These are phyloP conservation scores for Triadica sebifera DNA, from an alignment of 345 rosid genomes.

Conservation along the genomic window DNA sequence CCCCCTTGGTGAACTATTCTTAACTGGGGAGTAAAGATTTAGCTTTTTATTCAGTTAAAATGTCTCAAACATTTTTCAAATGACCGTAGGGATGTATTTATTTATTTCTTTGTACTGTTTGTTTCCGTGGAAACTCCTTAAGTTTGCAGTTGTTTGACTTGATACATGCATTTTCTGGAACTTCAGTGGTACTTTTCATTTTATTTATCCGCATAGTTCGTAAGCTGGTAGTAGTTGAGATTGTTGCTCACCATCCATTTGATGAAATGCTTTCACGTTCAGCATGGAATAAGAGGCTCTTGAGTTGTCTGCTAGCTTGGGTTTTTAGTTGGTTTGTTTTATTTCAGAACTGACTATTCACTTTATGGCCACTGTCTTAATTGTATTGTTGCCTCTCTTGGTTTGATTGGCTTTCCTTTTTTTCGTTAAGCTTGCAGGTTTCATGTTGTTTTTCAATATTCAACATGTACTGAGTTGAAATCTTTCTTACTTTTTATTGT, in stretches of 20 bases:
- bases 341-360: neutral
- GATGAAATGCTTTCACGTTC: constrained; percentile 17
- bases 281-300: neutral
- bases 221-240: neutral
- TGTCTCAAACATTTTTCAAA: neutral
- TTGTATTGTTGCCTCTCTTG: neutral
- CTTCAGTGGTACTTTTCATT: neutral
- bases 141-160: neutral
- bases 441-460: too few species aligned
- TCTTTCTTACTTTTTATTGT: too few species aligned
- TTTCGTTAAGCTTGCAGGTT: too few species aligned
- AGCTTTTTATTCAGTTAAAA: neutral
- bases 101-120: neutral
- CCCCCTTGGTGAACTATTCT: neutral
- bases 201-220: neutral
- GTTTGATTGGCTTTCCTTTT: constrained; percentile 4
- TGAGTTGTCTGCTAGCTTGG: neutral
- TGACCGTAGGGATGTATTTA: neutral
- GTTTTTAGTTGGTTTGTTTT: neutral
- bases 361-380: neutral
- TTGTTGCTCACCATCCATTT: constrained; percentile 15
- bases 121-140: neutral
- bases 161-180: neutral
- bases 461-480: too few species aligned
- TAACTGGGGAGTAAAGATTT: neutral